Percentiles rank a stretch among this genome's conserved stretches.
Conservation (phyloP, 139 green algal genomes). For the Asterochloris erici region DNA sequence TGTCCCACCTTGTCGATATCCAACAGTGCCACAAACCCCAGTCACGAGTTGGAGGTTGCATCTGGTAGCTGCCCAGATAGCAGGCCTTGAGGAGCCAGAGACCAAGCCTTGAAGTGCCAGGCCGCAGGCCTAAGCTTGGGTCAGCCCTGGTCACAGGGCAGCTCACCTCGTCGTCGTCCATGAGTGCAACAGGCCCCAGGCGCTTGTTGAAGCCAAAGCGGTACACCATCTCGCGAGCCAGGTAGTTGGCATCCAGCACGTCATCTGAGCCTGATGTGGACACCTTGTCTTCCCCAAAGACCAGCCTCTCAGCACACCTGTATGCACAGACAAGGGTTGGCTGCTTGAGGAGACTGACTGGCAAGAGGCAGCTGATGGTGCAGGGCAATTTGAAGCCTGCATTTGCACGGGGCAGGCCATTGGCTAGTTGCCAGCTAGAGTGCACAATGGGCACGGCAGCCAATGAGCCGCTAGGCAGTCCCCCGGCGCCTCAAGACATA, state of each 20-base stretch:
- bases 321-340: background rate
- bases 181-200: constrained; percentile 70
- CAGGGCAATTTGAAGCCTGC: background rate
- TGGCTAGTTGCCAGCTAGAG: background rate
- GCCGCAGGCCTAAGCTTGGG: constrained; percentile 48
- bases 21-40: constrained; percentile 26
- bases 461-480: too few relatives aligned
- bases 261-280: constrained; percentile 46
- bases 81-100: too few relatives aligned
- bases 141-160: constrained; percentile 42
- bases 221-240: constrained; percentile 88
- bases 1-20: constrained; percentile 41
- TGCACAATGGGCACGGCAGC: too few relatives aligned
- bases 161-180: constrained; percentile 51
- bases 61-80: background rate
- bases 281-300: constrained; percentile 75
- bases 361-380: background rate
- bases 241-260: constrained; percentile 64
- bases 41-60: too few relatives aligned
- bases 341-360: background rate
- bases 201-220: constrained; percentile 67
- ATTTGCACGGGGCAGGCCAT: background rate
- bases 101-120: too few relatives aligned
- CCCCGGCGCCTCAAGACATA: too few relatives aligned
- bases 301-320: constrained; percentile 66